Evolutionary conservation across 768 basidiomycete species (phyloP).

Genomic region (Russula lepida): DNA sequence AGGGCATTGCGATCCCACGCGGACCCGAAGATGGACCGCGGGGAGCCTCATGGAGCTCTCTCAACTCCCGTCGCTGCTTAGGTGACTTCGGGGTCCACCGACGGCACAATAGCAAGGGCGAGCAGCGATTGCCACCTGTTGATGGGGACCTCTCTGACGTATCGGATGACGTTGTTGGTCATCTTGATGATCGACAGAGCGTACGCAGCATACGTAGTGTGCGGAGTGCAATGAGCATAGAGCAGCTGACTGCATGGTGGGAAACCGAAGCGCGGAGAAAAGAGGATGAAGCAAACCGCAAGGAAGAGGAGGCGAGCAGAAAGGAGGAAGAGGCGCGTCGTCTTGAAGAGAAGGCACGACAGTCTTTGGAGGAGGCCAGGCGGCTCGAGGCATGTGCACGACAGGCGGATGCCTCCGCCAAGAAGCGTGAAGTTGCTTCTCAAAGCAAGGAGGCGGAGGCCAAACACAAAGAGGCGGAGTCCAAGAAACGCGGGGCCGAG

Average conservation of each 20-base stretch:
- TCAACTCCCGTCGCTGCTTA: slow-evolving; percentile 18
- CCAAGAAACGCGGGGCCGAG: slow-evolving; percentile 29
- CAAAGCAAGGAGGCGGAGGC: slow-evolving; percentile 19
- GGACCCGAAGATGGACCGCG: slow-evolving; percentile 17
- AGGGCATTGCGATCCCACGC: slow-evolving; percentile 20
- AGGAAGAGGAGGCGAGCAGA: slow-evolving; percentile 24
- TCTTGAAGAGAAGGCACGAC: slow-evolving; percentile 23
- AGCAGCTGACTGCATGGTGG: slow-evolving; percentile 19
- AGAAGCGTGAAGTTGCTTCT: slow-evolving; percentile 18
- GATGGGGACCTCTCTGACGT: slow-evolving; percentile 11
- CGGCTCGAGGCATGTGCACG: slow-evolving; percentile 22
- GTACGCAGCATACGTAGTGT: slow-evolving; percentile 12
- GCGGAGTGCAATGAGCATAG: slow-evolving; percentile 18
- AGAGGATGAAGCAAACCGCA: slow-evolving; percentile 27
- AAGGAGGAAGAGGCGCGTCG: slow-evolving; percentile 23
- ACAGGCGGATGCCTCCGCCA: slow-evolving; percentile 23
- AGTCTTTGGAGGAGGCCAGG: slow-evolving; percentile 17
- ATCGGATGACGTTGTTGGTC: slow-evolving; percentile 16
- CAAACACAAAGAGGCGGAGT: slow-evolving; percentile 24
- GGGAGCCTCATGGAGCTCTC: slow-evolving; percentile 10
- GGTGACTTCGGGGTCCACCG: slow-evolving; percentile 10
- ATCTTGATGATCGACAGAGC: slow-evolving; percentile 15
- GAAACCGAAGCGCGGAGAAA: slow-evolving; percentile 20
- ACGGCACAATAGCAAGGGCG: slow-evolving; percentile 15
- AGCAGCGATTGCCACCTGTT: slow-evolving; percentile 4